phyloP scores from a whole-genome alignment of 2,329 filamentous ascomycete genomes.

The Beauveria asiatica region DNA sequence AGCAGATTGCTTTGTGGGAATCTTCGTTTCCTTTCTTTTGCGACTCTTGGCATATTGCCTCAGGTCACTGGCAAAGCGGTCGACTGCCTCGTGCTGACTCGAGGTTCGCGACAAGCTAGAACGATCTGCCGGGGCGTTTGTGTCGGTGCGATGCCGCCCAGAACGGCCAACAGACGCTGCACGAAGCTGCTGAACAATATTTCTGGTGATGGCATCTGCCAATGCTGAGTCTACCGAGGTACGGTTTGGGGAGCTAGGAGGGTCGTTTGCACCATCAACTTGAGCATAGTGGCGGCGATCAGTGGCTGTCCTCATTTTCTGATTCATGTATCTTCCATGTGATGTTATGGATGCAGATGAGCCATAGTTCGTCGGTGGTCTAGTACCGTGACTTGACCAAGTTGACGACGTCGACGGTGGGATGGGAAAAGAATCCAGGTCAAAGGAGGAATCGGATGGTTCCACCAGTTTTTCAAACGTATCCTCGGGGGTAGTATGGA shows the following conservation, averaged over 20 bases:
- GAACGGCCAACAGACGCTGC: constrained; percentile 25
- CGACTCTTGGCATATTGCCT: constrained; percentile 20
- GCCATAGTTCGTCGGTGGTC: neutral
- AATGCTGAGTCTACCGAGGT: constrained; percentile 29
- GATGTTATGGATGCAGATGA: neutral
- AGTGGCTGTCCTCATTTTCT: neutral
- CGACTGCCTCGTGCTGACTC: constrained; percentile 34
- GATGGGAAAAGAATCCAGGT: constrained; percentile 18
- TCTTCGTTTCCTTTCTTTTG: neutral
- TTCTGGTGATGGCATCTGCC: constrained; percentile 37
- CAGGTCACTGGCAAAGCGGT: constrained; percentile 26
- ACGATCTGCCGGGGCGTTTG: neutral
- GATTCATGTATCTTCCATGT: neutral
- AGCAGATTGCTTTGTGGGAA: constrained; percentile 24
- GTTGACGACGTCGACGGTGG: constrained; percentile 14
- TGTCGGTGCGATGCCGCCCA: neutral
- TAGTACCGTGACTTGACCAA: neutral
- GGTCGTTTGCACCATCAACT: constrained; percentile 6
- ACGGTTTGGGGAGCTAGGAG: constrained; percentile 19
- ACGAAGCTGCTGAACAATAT: constrained; percentile 36
- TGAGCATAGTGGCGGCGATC: neutral
- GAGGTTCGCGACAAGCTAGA: constrained; percentile 31
- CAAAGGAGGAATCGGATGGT: constrained; percentile 15
- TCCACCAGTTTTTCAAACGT: neutral
- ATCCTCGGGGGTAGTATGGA: constrained; percentile 1